A percentile compares a stretch with the other conserved stretches of the same genome.
Evolutionary conservation across 1,284 basidiomycete species (phyloP).

Genomic region (Lignosus rhinocerotis): DNA sequence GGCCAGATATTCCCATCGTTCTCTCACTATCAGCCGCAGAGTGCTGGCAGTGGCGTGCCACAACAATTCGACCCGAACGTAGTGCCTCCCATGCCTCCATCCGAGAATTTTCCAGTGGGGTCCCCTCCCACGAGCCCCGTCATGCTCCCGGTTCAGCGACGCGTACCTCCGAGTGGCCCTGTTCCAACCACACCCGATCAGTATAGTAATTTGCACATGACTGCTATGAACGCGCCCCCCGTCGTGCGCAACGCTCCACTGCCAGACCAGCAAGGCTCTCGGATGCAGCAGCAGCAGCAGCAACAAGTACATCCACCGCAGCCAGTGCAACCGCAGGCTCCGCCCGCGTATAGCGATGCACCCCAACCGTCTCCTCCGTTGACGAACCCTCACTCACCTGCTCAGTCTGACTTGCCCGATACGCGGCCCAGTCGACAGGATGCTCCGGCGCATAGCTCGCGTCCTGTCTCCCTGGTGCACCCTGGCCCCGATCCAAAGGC

Average conservation of each 20-base stretch:
- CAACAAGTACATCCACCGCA: too few relatives aligned
- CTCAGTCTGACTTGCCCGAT: slow-evolving; percentile 1
- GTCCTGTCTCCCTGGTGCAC: slow-evolving; percentile 1
- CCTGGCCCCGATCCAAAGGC: background rate
- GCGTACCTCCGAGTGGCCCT: slow-evolving; percentile 10
- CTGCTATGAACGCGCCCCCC: background rate
- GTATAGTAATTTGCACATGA: slow-evolving; percentile 24
- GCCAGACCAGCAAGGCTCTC: slow-evolving; percentile 8
- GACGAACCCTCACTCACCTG: slow-evolving; percentile 16
- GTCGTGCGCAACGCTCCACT: background rate
- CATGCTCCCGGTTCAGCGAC: slow-evolving; percentile 17
- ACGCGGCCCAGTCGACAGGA: background rate
- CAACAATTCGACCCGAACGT: slow-evolving; percentile 2
- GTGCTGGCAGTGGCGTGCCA: background rate
- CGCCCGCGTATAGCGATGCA: background rate
- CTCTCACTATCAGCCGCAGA: slow-evolving; percentile 19
- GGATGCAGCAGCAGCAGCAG: slow-evolving; percentile 3
- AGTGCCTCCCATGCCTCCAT: slow-evolving; percentile 5
- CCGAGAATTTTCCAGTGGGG: slow-evolving; percentile 13
- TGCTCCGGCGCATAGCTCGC: slow-evolving; percentile 5
- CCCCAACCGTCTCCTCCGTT: slow-evolving; percentile 15
- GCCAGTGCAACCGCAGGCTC: background rate
- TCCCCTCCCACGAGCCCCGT: slow-evolving; percentile 16
- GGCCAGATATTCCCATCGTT: slow-evolving; percentile 34
- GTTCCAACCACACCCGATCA: slow-evolving; percentile 14